These are phyloP conservation scores for Coniochaeta pulveracea DNA, from an alignment of 2,329 filamentous ascomycete species.

Conservation along the genomic window DNA sequence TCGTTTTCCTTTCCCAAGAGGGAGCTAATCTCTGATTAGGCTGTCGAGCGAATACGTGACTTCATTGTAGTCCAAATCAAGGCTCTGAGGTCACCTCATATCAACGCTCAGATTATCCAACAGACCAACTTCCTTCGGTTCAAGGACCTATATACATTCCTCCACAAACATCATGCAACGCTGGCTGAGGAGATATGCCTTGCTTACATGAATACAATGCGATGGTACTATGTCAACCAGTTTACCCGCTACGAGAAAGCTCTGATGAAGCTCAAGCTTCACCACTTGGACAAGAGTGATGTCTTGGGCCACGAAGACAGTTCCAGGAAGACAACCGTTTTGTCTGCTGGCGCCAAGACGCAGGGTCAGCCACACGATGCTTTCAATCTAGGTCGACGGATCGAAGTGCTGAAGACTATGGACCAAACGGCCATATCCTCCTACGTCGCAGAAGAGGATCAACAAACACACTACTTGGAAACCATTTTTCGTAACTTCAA, in stretches of 20 bases:
- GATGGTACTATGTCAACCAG: constrained; percentile 92
- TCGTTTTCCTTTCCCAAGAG: neutral
- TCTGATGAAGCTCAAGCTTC: constrained; percentile 73
- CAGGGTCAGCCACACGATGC: constrained; percentile 63
- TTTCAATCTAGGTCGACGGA: constrained; percentile 77
- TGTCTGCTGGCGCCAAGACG: constrained; percentile 29
- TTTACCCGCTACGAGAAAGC: constrained; percentile 81
- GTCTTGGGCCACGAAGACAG: constrained; percentile 69
- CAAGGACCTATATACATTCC: constrained; percentile 78
- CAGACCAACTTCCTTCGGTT: constrained; percentile 83
- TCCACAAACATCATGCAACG: constrained; percentile 70
- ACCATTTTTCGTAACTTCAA: constrained; percentile 91
- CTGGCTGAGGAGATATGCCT: constrained; percentile 83
- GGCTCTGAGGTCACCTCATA: constrained; percentile 83
- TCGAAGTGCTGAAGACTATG: constrained; percentile 66
- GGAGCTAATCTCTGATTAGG: constrained; percentile 29
- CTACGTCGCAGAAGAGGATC: constrained; percentile 84
- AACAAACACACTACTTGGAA: constrained; percentile 76
- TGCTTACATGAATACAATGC: constrained; percentile 96
- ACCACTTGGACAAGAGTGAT: constrained; percentile 73
- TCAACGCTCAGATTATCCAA: constrained; percentile 95
- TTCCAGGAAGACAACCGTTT: constrained; percentile 49
- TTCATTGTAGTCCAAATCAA: constrained; percentile 93
- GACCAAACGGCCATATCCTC: constrained; percentile 72
- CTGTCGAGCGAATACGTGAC: constrained; percentile 87